Percentiles rank a stretch among this genome's conserved stretches.
Evolutionary conservation across 306 rosid species (phyloP).

Genomic region (Ammopiptanthus mongolicus): DNA sequence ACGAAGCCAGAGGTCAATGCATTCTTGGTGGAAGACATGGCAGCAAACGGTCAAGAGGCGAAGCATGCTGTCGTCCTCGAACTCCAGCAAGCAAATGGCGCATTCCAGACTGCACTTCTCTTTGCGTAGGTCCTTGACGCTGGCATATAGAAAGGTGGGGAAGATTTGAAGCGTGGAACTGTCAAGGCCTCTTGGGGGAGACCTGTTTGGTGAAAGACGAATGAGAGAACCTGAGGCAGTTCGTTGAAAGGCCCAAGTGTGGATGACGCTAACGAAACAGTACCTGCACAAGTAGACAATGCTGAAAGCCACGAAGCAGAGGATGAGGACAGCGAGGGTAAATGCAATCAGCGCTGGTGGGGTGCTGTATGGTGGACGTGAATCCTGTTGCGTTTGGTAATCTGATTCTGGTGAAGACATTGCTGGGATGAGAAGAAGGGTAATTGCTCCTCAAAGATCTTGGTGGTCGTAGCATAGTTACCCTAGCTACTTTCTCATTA

Average conservation of each 20-base stretch:
- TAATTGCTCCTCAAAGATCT: background rate
- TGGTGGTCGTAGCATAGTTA: too few species aligned
- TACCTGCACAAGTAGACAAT: slow-evolving; percentile 44
- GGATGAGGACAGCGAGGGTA: slow-evolving; percentile 35
- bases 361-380: background rate
- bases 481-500: too few species aligned
- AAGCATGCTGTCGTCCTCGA: slow-evolving; percentile 51
- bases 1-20: slow-evolving; percentile 76
- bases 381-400: background rate
- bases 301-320: slow-evolving; percentile 46
- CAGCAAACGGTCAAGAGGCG: slow-evolving; percentile 51
- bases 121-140: slow-evolving; percentile 45
- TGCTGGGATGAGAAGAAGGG: background rate
- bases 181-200: slow-evolving; percentile 47
- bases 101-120: slow-evolving; percentile 48
- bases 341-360: slow-evolving; percentile 39
- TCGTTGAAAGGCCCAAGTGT: slow-evolving; percentile 29
- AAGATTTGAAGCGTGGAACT: slow-evolving; percentile 37
- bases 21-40: slow-evolving; percentile 75
- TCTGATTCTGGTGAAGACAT: slow-evolving; percentile 15
- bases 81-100: slow-evolving; percentile 64
- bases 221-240: slow-evolving; percentile 27
- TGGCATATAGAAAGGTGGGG: slow-evolving; percentile 52
- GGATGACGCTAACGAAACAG: slow-evolving; percentile 19
- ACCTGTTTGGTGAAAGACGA: background rate